Base-by-base conservation (phyloP, 371 early-diverging fungal genomes). In the Saksenaea vasiformis region DNA sequence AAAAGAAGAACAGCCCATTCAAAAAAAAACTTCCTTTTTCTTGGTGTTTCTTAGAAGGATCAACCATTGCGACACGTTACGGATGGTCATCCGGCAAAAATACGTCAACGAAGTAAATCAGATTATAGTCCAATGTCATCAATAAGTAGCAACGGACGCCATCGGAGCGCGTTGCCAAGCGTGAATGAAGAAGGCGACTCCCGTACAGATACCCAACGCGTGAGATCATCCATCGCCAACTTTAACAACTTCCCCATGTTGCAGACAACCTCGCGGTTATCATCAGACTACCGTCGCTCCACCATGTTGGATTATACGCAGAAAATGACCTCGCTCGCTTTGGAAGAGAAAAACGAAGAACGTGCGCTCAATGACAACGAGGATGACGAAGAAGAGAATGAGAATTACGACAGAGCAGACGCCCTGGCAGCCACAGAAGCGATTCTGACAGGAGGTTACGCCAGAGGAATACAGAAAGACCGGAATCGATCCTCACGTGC, bases 341-440 rank as follows among this genome's bases (percentile, higher is more conserved):
- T 22, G 10, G 51, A 47, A 7, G 51, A 47, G 51, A 47, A 47
- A 17, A 41, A 14, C 9, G 24, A 17, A 47, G 51, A 47, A 17
- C 9, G 19, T 19, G 8, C 22, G 17, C 3, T 22, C 10, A 22
- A 47, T 31, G 27, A 35, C 19, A 39, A 63, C 19, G 53, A 63
- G 28, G 71, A 68, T 22, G 68, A 66, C 37, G 67, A 64, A 4
- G 69, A 68, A 2, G 69, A 68, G 3, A n/a, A 62, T 35, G 24
- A 56, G 19, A 28, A 10, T 14, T 56, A 58, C n/a, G 19, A 31
- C 28, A 63, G 79, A 43, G 82, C 69, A 2, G 74, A 82, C 36
- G 82, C 71, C 1, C 57, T 77, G 41, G 82, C 82, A 19, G 78
- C 77, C 24, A 71, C 82, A 19, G 82, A 79, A 41, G 82, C 82